A percentile compares a stretch with the other conserved stretches of the same genome.
Conservation (phyloP, 2,329 filamentous ascomycete genomes). For the Ceratocystis alfenasii region DNA sequence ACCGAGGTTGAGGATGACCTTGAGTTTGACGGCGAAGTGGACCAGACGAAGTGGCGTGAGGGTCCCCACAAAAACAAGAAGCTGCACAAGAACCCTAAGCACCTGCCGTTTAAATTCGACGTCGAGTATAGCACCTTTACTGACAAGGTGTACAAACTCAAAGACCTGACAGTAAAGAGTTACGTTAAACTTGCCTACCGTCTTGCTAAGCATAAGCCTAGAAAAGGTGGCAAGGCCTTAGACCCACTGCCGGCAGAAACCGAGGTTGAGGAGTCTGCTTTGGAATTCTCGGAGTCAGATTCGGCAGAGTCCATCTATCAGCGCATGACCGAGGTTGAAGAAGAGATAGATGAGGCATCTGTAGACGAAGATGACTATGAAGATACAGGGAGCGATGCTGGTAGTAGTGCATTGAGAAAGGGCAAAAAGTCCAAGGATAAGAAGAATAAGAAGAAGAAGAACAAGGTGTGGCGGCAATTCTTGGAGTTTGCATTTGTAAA, state of each 20-base stretch:
- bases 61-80: conserved; percentile 52
- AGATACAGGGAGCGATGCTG: conserved; percentile 15
- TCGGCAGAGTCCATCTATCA: neutral
- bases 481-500: conserved; percentile 67
- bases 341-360: conserved; percentile 23
- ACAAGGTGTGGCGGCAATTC: conserved; percentile 68
- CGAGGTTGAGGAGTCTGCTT: neutral
- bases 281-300: neutral
- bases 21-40: conserved; percentile 24
- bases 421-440: conserved; percentile 36
- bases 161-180: conserved; percentile 74
- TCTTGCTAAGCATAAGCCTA: conserved; percentile 46
- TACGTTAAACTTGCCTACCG: conserved; percentile 67
- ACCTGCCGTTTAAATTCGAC: conserved; percentile 58
- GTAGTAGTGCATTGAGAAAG: neutral
- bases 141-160: conserved; percentile 61
- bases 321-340: conserved; percentile 23
- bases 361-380: conserved; percentile 26
- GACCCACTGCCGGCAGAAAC: neutral
- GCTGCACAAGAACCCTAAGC: conserved; percentile 41
- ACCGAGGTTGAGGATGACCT: neutral
- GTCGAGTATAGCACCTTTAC: conserved; percentile 77
- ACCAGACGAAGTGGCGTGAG: conserved; percentile 45
- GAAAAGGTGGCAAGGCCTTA: neutral
- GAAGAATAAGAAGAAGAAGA: conserved; percentile 43